Percentiles rank a stretch among this genome's conserved stretches.
These are phyloP conservation scores for Rugonectria rugulosa DNA, from an alignment of 2,329 filamentous ascomycete species.

Conservation along the genomic window DNA sequence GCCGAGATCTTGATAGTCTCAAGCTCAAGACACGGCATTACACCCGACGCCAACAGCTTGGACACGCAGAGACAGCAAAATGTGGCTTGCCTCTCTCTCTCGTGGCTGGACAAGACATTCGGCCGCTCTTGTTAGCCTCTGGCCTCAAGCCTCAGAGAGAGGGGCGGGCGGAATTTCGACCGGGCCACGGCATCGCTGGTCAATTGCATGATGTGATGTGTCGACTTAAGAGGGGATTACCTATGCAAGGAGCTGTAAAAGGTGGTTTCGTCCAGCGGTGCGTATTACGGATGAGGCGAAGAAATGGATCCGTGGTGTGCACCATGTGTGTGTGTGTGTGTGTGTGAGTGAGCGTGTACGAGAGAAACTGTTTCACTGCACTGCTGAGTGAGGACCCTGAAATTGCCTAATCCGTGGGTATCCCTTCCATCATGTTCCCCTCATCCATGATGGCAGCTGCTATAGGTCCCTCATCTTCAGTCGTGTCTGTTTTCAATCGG, in stretches of 20 bases:
- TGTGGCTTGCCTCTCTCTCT: not conserved
- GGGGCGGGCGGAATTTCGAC: slow-evolving; percentile 3
- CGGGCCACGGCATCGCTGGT: slow-evolving; percentile 12
- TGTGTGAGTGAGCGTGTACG: not conserved
- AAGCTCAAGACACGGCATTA: not conserved
- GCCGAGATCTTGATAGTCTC: not conserved
- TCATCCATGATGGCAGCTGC: not conserved
- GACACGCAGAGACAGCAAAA: not conserved
- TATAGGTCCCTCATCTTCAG: not conserved
- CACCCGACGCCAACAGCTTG: not conserved
- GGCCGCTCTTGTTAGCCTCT: not conserved
- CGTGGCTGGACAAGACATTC: not conserved
- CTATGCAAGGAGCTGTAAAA: slow-evolving; percentile 23
- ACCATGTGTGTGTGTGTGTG: too few species aligned
- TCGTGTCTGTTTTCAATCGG: not conserved
- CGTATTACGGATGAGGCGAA: too few species aligned
- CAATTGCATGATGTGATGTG: slow-evolving; percentile 23
- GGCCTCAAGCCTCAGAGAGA: not conserved
- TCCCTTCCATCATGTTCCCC: too few species aligned
- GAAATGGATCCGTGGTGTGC: too few species aligned
- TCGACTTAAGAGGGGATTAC: slow-evolving; percentile 9
- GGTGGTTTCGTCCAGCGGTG: too few species aligned
- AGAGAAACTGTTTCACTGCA: slow-evolving; percentile 17
- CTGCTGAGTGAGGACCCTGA: not conserved
- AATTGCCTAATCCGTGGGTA: slow-evolving; percentile 13